phyloP scores from a whole-genome alignment of 176 grass and related monocot genomes.

The Dactylis glomerata region DNA sequence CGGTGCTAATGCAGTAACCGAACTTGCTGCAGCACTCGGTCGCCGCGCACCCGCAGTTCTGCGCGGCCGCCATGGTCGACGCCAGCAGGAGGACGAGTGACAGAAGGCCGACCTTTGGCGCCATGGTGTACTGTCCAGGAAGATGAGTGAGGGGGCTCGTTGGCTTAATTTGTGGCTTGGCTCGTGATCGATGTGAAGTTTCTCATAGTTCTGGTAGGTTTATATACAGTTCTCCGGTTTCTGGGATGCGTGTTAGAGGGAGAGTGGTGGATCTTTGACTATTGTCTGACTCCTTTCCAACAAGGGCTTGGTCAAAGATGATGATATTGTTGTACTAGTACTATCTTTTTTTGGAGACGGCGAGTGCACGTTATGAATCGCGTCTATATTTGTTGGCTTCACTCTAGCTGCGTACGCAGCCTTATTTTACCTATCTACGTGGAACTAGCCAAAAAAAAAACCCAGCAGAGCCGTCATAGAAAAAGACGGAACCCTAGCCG shows the following conservation, averaged over 20 bases:
- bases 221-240: too few relatives aligned
- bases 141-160: not conserved
- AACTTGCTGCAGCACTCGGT: constrained; percentile 48
- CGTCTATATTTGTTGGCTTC: not conserved
- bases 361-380: not conserved
- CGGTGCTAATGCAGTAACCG: constrained; percentile 37
- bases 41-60: constrained; percentile 47
- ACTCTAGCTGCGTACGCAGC: not conserved
- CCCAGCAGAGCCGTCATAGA: too few relatives aligned
- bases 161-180: not conserved
- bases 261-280: not conserved
- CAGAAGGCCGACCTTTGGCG: not conserved
- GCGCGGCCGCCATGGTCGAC: not conserved
- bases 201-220: too few relatives aligned
- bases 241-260: too few relatives aligned
- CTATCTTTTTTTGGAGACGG: not conserved
- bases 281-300: not conserved
- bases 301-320: constrained; percentile 4
- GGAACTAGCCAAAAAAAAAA: too few relatives aligned
- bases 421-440: too few relatives aligned
- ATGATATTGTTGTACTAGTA: not conserved
- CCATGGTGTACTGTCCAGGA: not conserved
- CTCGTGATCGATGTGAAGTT: too few relatives aligned
- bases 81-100: not conserved
- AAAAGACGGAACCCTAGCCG: too few relatives aligned